Base-by-base conservation (phyloP, 495 filamentous ascomycete genomes). In the Penicillium fimorum region DNA sequence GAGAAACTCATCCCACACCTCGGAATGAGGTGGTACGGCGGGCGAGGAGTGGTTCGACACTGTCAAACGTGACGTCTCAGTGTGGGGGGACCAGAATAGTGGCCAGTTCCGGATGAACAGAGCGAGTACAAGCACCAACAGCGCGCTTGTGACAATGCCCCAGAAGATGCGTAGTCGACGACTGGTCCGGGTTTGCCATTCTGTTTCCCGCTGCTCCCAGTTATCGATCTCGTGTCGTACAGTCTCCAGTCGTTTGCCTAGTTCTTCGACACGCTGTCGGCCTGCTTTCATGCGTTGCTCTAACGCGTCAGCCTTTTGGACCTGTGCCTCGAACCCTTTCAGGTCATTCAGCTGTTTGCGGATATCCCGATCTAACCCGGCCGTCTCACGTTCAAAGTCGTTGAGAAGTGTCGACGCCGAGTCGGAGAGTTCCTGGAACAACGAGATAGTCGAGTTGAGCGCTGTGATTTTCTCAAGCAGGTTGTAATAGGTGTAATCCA, bases 401-500 rank as follows among this genome's bases (percentile, higher is more conserved):
- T 70, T 68, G 47, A 86, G 82, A 11, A 94, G 74, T 45, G 81
- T 70, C 15, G 79, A 73, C 9, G 84, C 87, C 27, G 82, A 80
- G 8, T 74, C 75, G 1, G 86, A 83, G 4, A 97, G 81, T 47
- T 89, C 82, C 57, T 88, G 84, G 18, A 97, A 80, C 4, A 79
- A 82, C 2, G 73, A 58, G 22, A 96, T 82, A 2, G 86, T 90
- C 48, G 79, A 76, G 49, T 87, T 84, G 32, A 97, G 75, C 0
- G 83, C 70, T 42, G 82, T 79, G 30, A 93, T 77, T 56, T 88
- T 93, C 65, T 93, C 87, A 15, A 94, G 77, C 5, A 97, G 78
- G 4, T 87, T 85, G 63, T 92, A 92, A 73, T 96, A 96, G 0
- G 87, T 91, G 61, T 88, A 87, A 64, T 96, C 90, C n/a, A 97